Evolutionary conservation across 2,329 filamentous ascomycete species (phyloP).

Genomic region (Colletotrichum theobromicola): DNA sequence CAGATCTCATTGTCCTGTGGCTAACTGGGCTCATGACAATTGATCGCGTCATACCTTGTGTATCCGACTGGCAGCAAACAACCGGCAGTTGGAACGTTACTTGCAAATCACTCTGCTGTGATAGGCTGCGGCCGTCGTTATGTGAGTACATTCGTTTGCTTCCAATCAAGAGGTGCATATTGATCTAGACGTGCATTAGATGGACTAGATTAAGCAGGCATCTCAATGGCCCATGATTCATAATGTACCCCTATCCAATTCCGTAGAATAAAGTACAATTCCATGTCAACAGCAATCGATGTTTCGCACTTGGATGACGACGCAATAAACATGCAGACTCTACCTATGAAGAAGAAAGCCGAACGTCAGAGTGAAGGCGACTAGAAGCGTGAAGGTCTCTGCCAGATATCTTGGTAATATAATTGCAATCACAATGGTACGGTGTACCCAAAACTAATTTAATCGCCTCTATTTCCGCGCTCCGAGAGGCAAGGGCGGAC

Average conservation of each 20-base stretch:
- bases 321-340: background rate
- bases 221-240: background rate
- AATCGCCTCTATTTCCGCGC: background rate
- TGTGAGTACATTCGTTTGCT: background rate
- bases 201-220: background rate
- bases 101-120: background rate
- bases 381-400: background rate
- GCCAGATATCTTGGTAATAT: background rate
- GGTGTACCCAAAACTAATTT: rapidly evolving
- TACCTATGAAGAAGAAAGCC: background rate
- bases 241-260: background rate
- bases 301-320: background rate
- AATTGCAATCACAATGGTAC: background rate
- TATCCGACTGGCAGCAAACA: background rate
- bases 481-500: background rate
- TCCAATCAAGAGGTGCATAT: background rate
- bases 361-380: background rate
- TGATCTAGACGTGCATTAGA: background rate
- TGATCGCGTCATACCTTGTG: background rate
- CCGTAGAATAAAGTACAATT: background rate
- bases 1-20: background rate
- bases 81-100: background rate
- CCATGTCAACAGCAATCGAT: background rate
- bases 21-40: background rate
- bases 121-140: background rate